phyloP scores from a whole-genome alignment of 108 stramenopile genomes.

The Discostella stelligeroides region DNA sequence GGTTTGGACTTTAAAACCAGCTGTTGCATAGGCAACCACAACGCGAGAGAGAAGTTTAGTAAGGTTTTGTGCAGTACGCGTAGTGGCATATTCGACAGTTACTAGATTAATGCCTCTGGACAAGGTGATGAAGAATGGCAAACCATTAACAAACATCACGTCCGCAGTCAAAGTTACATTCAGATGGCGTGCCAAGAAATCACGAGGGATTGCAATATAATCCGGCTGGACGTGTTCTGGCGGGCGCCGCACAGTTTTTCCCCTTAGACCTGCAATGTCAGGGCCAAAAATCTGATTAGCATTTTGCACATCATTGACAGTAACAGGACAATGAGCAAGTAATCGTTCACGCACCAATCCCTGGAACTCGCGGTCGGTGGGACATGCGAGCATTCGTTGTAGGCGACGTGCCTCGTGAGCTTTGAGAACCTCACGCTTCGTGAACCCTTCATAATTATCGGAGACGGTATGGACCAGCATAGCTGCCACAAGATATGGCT shows the following conservation, averaged over 20 bases:
- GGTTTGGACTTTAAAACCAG: slow-evolving; percentile 14
- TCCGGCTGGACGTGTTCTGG: too few species aligned
- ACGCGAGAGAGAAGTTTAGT: neutral
- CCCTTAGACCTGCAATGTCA: too few species aligned
- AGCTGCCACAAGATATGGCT: too few species aligned
- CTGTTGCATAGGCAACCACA: slow-evolving; percentile 3
- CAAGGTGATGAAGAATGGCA: slow-evolving; percentile 42
- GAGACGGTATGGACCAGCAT: slow-evolving; percentile 1
- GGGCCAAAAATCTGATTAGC: too few species aligned
- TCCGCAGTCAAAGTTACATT: slow-evolving; percentile 37
- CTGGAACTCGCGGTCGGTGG: slow-evolving; percentile 7
- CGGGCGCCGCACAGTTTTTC: too few species aligned
- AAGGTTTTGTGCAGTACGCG: slow-evolving; percentile 13
- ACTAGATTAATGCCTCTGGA: too few species aligned
- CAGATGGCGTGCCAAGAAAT: slow-evolving; percentile 26
- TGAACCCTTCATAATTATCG: slow-evolving; percentile 14
- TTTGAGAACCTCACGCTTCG: too few species aligned
- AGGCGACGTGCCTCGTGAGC: too few species aligned
- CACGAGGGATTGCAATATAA: slow-evolving; percentile 11
- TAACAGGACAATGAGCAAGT: slow-evolving; percentile 27
- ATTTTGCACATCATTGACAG: slow-evolving; percentile 1
- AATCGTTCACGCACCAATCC: slow-evolving; percentile 14
- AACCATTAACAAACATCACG: slow-evolving; percentile 46
- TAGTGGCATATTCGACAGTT: slow-evolving; percentile 23
- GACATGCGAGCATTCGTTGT: slow-evolving; percentile 14